Conservation (phyloP, 257 asterid genomes). For the Fraxinus anomala region DNA sequence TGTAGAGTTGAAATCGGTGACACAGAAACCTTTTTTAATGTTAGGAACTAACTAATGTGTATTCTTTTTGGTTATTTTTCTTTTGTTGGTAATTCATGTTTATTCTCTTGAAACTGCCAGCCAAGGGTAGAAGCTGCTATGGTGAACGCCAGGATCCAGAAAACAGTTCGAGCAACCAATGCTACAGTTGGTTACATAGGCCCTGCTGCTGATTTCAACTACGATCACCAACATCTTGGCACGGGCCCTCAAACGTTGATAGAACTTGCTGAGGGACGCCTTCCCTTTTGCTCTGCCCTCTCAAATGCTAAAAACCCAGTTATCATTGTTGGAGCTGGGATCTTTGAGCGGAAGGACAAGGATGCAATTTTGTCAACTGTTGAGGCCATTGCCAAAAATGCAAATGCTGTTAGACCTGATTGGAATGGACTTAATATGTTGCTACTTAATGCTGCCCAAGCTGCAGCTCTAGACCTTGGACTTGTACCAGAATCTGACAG, state of each 20-base stretch:
- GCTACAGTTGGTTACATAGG: constrained; percentile 95
- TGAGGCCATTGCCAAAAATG: constrained; percentile 66
- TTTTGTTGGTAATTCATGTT: constrained; percentile 9
- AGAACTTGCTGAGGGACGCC: constrained; percentile 78
- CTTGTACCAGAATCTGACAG: constrained; percentile 79
- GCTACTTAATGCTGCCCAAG: constrained; percentile 89
- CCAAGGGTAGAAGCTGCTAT: constrained; percentile 98
- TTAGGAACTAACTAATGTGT: background rate
- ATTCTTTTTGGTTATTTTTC: background rate
- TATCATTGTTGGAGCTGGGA: constrained; percentile 81
- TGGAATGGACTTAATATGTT: constrained; percentile 89
- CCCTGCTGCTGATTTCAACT: constrained; percentile 84
- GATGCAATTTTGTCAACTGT: constrained; percentile 74
- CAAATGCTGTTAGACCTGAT: constrained; percentile 72
- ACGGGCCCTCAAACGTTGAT: constrained; percentile 71
- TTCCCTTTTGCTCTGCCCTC: constrained; percentile 67
- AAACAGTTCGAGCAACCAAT: constrained; percentile 80
- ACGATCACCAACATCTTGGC: constrained; percentile 88
- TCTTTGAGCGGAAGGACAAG: constrained; percentile 75
- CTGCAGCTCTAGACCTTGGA: constrained; percentile 98
- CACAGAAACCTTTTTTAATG: background rate
- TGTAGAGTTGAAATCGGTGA: background rate
- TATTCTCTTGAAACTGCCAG: constrained; percentile 46
- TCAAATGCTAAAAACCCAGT: constrained; percentile 81
- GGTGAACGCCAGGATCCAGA: constrained; percentile 92